Evolutionary conservation across 2,329 filamentous ascomycete species (phyloP).

Genomic region (Pseudogymnoascus sp.): DNA sequence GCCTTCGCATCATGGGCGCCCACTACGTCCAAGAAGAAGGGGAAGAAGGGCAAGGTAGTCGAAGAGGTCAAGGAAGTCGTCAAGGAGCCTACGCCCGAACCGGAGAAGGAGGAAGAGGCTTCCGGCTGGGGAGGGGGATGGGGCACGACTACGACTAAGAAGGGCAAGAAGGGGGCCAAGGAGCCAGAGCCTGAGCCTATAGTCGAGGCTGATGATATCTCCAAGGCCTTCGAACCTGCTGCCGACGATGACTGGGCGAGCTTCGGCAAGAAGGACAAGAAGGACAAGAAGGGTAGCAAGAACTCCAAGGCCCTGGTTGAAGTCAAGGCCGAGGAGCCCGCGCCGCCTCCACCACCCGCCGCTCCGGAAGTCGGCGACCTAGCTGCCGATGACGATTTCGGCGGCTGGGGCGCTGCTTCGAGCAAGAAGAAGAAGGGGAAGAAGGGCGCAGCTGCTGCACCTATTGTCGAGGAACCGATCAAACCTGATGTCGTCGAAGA

Average conservation of each 20-base stretch:
- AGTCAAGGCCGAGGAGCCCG: conserved; percentile 23
- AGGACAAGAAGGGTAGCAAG: conserved; percentile 29
- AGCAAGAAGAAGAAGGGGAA: conserved; percentile 21
- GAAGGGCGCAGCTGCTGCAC: conserved; percentile 15
- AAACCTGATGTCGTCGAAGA: conserved; percentile 42
- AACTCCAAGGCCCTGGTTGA: conserved; percentile 30
- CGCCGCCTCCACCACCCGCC: conserved; percentile 30
- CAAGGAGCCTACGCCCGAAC: conserved; percentile 15
- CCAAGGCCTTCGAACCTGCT: conserved; percentile 19
- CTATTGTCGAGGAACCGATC: conserved; percentile 25
- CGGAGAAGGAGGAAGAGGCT: conserved; percentile 16
- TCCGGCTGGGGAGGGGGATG: conserved; percentile 18
- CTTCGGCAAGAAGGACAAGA: conserved; percentile 35
- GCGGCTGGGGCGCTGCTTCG: conserved; percentile 21
- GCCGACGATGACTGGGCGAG: conserved; percentile 38
- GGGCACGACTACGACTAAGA: conserved; percentile 26
- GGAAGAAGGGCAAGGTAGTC: conserved; percentile 19
- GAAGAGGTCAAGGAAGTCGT: conserved; percentile 15
- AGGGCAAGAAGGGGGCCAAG: conserved; percentile 30
- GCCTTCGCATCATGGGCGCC: conserved; percentile 21
- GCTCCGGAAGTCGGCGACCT: conserved; percentile 27
- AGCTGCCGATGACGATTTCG: conserved; percentile 24
- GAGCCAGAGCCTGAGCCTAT: conserved; percentile 23
- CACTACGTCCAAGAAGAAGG: conserved; percentile 18
- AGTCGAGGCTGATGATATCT: conserved; percentile 15